Evolutionary conservation across 768 basidiomycete genomes (phyloP), one percentile per base, ranked within the genome.

Genomic region (Pseudohyphozyma bogoriensis): DNA sequence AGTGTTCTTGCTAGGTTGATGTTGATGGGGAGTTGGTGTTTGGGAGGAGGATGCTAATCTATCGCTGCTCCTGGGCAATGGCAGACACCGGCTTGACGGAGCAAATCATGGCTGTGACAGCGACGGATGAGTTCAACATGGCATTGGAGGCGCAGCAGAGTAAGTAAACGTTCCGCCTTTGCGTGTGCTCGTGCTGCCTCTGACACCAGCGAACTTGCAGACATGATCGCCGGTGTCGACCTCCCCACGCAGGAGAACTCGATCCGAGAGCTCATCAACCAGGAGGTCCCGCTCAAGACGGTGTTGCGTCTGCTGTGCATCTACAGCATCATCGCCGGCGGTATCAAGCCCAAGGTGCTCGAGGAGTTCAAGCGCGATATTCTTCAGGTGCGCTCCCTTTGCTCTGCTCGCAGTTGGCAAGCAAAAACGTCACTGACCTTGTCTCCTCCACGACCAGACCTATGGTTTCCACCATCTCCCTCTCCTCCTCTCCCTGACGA

Each of bases 141-240:
- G 86, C 85, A 15, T 78, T 99, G 13, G 92, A 97, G 75, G 86
- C 95, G 18, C 93, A 97, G 71, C 95, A 97, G 73, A 97, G 91
- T 90, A 70, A 71, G 81, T 18, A 31, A n/a, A 28, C 12, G 32
- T 40, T 20, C 26, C 16, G n/a, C 58, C 64, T 18, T 11, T 22
- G 10, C 33, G 0, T 7, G 8, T 12, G 11, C 16, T 42, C 16
- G 20, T 20, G 1, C 22, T 18, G 1, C 26, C 24, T 3, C 12
- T 9, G 18, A 16, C 29, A 15, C 11, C 3, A 5, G 47, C 54
- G 20, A 54, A 36, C 15, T 9, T 16, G 8, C 70, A 96, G 92
- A 97, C 73, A 79, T 99, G n/a, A 81, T 97, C 33, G 89, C 91
- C 10, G 92, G 90, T 10, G 90, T 92, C 70, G 87, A 96, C 68